Conservation (phyloP, 1,284 basidiomycete species). For the Malassezia psittaci region DNA sequence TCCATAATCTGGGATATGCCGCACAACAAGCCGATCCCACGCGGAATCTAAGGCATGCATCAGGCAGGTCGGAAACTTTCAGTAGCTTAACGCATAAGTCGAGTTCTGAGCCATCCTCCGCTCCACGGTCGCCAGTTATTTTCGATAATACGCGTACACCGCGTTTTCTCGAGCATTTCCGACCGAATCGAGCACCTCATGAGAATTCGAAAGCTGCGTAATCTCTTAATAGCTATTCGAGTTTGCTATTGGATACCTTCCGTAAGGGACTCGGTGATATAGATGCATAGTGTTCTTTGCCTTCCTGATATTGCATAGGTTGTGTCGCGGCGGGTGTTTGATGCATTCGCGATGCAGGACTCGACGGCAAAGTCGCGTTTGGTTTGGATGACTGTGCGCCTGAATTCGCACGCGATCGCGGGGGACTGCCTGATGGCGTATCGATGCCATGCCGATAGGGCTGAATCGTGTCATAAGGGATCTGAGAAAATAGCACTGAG, state of each 20-base stretch:
- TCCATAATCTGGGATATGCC: background rate
- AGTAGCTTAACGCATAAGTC: too few species aligned
- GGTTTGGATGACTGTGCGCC: too few species aligned
- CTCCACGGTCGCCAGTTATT: too few species aligned
- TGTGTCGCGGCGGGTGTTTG: background rate
- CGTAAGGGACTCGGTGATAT: conserved; percentile 15
- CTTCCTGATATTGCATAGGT: background rate
- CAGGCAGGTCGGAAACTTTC: background rate
- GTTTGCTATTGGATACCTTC: background rate
- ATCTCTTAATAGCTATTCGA: background rate
- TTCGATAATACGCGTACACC: too few species aligned
- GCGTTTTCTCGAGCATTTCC: too few species aligned
- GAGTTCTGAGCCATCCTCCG: too few species aligned
- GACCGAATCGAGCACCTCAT: too few species aligned
- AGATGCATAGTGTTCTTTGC: background rate
- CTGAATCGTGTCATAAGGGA: conserved; percentile 45
- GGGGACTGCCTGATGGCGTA: conserved; percentile 16
- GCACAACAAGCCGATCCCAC: background rate
- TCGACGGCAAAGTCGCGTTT: too few species aligned
- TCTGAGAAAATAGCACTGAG: conserved; percentile 42
- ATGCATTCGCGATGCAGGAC: too few species aligned
- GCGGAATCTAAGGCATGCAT: background rate
- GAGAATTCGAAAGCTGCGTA: too few species aligned
- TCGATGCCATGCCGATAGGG: conserved; percentile 40
- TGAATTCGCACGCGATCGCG: background rate